These are phyloP conservation scores for Chrysanthemum lavandulifolium DNA, from an alignment of 129 eudicot genomes.

Conservation along the genomic window DNA sequence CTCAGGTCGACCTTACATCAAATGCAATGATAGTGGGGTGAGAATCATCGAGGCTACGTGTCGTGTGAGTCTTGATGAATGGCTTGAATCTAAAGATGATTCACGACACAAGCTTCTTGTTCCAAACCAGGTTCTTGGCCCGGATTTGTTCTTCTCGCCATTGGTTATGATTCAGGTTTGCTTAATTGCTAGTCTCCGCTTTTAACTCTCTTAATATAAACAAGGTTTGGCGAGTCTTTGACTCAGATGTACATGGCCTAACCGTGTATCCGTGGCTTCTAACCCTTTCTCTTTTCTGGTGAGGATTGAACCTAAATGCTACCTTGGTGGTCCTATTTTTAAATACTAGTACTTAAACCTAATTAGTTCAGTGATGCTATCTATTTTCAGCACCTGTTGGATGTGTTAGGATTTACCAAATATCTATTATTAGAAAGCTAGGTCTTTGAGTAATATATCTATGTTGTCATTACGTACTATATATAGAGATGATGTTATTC, in stretches of 20 bases:
- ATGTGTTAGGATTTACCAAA: no score
- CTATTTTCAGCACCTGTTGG: no score
- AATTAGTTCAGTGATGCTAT: no score
- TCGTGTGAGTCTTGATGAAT: slow-evolving; percentile 52
- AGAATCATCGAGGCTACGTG: slow-evolving; percentile 65
- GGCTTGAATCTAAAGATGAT: slow-evolving; percentile 51
- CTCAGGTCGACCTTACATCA: slow-evolving; percentile 57
- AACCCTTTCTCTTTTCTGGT: background rate
- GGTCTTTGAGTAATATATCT: no score
- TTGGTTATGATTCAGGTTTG: slow-evolving; percentile 57
- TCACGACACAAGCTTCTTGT: slow-evolving; percentile 43
- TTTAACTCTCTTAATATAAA: no score
- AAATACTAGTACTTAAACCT: no score
- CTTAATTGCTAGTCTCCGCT: background rate
- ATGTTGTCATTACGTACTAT: no score
- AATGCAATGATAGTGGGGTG: slow-evolving; percentile 85
- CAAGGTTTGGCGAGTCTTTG: no score
- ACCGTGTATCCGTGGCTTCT: background rate
- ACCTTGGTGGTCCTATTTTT: no score
- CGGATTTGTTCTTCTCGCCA: slow-evolving; percentile 67
- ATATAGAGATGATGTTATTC: no score
- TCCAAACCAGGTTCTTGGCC: slow-evolving; percentile 52
- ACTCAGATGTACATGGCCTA: background rate
- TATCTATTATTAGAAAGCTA: no score
- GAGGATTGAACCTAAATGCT: no score